Percentiles rank a stretch among this genome's conserved stretches.
phyloP scores from a whole-genome alignment of 108 stramenopile genomes.

The Pinguiococcus pyrenoidosus region DNA sequence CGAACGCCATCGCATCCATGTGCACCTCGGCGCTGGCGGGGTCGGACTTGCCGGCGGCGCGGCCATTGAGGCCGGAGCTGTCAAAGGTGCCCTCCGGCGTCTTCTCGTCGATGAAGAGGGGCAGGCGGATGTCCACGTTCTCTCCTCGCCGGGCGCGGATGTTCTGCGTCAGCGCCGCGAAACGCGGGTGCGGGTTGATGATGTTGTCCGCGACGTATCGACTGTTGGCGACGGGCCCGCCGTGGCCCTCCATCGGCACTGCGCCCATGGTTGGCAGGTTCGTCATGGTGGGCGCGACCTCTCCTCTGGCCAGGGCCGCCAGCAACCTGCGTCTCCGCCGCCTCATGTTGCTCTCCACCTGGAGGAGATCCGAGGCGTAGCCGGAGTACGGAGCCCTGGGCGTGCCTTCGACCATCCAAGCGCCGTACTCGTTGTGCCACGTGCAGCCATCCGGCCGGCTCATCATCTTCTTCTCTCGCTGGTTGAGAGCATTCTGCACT shows the following conservation, averaged over 20 bases:
- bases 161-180: conserved; percentile 78
- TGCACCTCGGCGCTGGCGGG: conserved; percentile 19
- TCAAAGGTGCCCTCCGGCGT: no score
- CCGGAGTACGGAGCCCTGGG: conserved; percentile 78
- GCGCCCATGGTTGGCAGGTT: conserved; percentile 35
- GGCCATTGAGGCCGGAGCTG: no score
- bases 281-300: conserved; percentile 76
- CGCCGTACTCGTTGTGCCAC: conserved; percentile 45
- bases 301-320: conserved; percentile 52
- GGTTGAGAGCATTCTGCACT: conserved; percentile 2
- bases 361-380: conserved; percentile 60
- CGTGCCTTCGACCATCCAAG: conserved; percentile 98
- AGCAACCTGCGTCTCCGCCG: conserved; percentile 71
- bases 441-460: conserved; percentile 14
- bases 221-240: conserved; percentile 64
- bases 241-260: conserved; percentile 34
- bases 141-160: conserved; percentile 49
- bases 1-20: conserved; percentile 98
- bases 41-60: neutral
- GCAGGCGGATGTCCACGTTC: conserved; percentile 83
- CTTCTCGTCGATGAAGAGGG: conserved; percentile 70
- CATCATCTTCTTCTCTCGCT: neutral
- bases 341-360: conserved; percentile 91
- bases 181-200: conserved; percentile 95
- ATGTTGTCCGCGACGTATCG: conserved; percentile 82